phyloP scores from a whole-genome alignment of 495 filamentous ascomycete species.

The Arthonia radiata region DNA sequence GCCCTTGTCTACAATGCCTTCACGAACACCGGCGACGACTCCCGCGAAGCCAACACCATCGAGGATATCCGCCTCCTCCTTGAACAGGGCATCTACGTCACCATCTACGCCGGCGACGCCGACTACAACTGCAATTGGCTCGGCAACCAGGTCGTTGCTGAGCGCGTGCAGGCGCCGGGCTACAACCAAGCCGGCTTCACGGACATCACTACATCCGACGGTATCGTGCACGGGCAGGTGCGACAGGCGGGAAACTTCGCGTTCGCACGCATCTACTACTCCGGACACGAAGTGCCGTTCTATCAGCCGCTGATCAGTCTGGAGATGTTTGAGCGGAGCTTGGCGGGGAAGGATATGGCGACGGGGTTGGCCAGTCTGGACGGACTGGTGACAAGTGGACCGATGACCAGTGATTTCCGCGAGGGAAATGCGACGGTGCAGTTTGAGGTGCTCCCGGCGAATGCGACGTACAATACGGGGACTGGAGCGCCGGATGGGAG shows the following conservation, averaged over 20 bases:
- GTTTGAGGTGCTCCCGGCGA: conserved; percentile 19
- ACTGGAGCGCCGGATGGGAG: conserved; percentile 16
- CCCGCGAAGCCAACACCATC: conserved; percentile 23
- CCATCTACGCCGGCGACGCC: conserved; percentile 34
- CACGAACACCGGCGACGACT: conserved; percentile 29
- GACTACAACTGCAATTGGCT: conserved; percentile 42
- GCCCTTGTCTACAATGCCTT: conserved; percentile 26
- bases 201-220: conserved; percentile 29
- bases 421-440: conserved; percentile 34
- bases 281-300: conserved; percentile 46
- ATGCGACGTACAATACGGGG: conserved; percentile 29
- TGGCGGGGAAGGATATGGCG: conserved; percentile 31
- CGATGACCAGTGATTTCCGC: conserved; percentile 24
- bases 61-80: conserved; percentile 24
- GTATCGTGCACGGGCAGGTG: conserved; percentile 34
- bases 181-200: conserved; percentile 26
- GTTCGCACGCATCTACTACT: conserved; percentile 43
- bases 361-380: too few relatives aligned
- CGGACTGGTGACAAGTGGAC: conserved; percentile 16
- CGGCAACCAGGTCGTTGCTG: conserved; percentile 24
- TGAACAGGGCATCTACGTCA: conserved; percentile 24
- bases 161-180: conserved; percentile 19
- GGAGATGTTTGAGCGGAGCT: conserved; percentile 31
- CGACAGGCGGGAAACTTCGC: conserved; percentile 43
- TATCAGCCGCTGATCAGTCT: conserved; percentile 40